These are phyloP conservation scores for Gilbertella persicaria DNA, from an alignment of 371 early-diverging fungal species.

Conservation along the genomic window DNA sequence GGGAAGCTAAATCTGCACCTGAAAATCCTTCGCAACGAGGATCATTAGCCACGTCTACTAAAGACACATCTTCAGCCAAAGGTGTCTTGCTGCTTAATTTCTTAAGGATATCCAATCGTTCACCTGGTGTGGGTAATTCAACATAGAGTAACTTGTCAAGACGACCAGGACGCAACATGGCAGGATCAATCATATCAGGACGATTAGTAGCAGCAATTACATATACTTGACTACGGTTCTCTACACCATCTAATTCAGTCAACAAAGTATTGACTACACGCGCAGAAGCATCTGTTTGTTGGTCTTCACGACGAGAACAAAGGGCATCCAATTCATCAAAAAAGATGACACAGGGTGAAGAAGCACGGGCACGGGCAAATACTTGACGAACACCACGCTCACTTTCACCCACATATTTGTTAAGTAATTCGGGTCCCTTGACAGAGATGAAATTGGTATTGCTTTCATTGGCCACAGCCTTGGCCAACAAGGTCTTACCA, in stretches of 20 bases:
- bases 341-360: slow-evolving; percentile 96
- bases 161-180: slow-evolving; percentile 98
- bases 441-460: slow-evolving; percentile 98
- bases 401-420: slow-evolving; percentile 99
- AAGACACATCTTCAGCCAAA: slow-evolving; percentile 65
- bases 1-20: slow-evolving; percentile 95
- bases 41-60: slow-evolving; percentile 77
- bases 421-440: slow-evolving; percentile 98
- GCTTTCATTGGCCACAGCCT: slow-evolving; percentile 97
- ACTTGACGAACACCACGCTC: slow-evolving; percentile 98
- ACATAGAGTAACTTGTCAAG: slow-evolving; percentile 98
- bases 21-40: slow-evolving; percentile 77
- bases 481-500: slow-evolving; percentile 99
- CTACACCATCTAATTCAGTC: slow-evolving; percentile 98
- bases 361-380: slow-evolving; percentile 96
- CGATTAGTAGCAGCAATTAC: slow-evolving; percentile 99
- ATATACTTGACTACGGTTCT: slow-evolving; percentile 89
- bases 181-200: slow-evolving; percentile 98
- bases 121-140: slow-evolving; percentile 83
- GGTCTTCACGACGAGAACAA: slow-evolving; percentile 74
- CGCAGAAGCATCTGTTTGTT: slow-evolving; percentile 88
- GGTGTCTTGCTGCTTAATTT: slow-evolving; percentile 87
- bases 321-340: slow-evolving; percentile 99
- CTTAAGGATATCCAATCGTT: slow-evolving; percentile 88
- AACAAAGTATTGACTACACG: slow-evolving; percentile 98